Evolutionary conservation across 1,284 basidiomycete genomes (phyloP), one percentile per base, ranked within the genome.

Genomic region (Rhodotorula glutinis): DNA sequence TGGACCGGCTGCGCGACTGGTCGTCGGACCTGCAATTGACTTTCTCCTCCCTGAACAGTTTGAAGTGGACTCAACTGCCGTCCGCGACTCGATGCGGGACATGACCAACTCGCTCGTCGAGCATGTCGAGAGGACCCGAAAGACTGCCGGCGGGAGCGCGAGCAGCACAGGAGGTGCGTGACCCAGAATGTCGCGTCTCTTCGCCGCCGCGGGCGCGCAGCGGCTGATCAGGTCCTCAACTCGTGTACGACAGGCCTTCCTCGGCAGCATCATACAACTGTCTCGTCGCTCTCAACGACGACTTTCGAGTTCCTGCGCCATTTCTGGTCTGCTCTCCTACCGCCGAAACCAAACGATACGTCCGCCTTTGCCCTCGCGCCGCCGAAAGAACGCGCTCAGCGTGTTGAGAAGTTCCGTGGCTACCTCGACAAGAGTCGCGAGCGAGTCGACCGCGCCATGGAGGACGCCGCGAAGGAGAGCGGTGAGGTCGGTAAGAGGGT

Each of bases 281-380:
- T 97, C 84, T 86, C 86, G 14, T 89, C 90, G 0, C 90, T 90
- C 74, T 92, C 97, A 76, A 92, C 91, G 0, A 88, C 93, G 1
- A 89, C 93, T 3, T 93, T 91, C 73, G 95, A 99, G 79, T 97
- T 98, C 78, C 82, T 99, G 16, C 86, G 95, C 16, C 95, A 98
- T 77, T 98, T 93, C 77, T 98, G 94, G 93, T 84, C 88, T 16
- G 85, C 92, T 1, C 85, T 91, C 58, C 88, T 94, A 64, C 94
- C 94, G 1, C 85, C 59, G 0, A 46, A 46, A 16, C 56, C 56
- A 3, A 33, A 29, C 29, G 44, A 47, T 21, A 40, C 23, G 13
- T 25, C 41, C 23, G 21, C 58, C 27, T 27, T 27, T 25, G 13
- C 51, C 13, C 41, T 43, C 40, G 41, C 44, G n/a, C 29, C 52